Evolutionary conservation across 2,329 filamentous ascomycete genomes (phyloP), one percentile per base, ranked within the genome.

Genomic region (Colletotrichum salicis): DNA sequence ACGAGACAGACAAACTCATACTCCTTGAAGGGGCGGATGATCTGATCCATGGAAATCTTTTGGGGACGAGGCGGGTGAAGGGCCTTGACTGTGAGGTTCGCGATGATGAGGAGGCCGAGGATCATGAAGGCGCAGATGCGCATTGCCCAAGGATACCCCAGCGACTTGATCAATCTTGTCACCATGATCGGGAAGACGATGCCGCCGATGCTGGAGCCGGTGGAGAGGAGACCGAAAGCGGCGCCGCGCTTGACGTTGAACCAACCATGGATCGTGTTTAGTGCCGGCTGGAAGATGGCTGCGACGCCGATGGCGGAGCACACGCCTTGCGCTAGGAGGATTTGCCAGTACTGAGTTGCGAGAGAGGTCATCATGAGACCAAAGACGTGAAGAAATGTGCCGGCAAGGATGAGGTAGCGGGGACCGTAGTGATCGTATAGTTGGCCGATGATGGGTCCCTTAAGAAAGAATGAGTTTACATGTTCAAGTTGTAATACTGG

Each of bases 351-450:
- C 54, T 83, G 66, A 0, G 73, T 80, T n/a, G 77, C 76, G 8
- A 92, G 78, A 8, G 84, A 87, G 0, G 88, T 84, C 89, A 92
- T 91, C 88, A 92, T 91, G 5, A 92, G 76, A 2, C 88, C 87
- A 66, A 92, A 87, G 19, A 92, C 86, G 67, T 91, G 87, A 41
- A 90, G 76, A 64, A 90, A 79, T 0, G 84, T 86, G 19, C 89
- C 89, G 13, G 78, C 76, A 1, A 89, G 41, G 1, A 91, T 77
- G 0, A 93, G 80, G 58, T 82, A 85, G 33, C 86, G 85, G 0
- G 91, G 89, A 0, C 92, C 92, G 68, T 89, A 88, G 67, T 83
- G 87, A 76, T 94, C 92, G 74, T 87, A 92, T 0, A 91, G 69
- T 37, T 84, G 86, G 2, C 92, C 92, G n/a, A 91, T 86, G 8